Conservation (phyloP, 495 filamentous ascomycete genomes). For the Poronia punctata region DNA sequence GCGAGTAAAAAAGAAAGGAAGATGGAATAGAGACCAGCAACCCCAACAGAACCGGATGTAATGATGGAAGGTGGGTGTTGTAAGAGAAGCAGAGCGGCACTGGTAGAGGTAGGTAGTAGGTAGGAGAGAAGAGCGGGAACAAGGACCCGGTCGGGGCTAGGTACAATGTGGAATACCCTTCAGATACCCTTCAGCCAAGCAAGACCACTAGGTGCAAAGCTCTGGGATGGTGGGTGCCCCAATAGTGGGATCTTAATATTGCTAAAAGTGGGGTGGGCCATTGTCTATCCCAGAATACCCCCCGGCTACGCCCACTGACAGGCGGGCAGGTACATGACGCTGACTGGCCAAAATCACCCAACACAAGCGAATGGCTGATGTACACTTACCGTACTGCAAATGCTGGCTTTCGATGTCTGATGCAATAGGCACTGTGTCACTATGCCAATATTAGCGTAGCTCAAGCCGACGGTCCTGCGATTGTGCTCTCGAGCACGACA, state of each 20-base stretch:
- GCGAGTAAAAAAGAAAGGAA: slow-evolving; percentile 2
- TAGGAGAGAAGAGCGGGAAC: slow-evolving; percentile 20
- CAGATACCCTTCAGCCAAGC: slow-evolving; percentile 15
- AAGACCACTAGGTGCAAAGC: slow-evolving; percentile 7
- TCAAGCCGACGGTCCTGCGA: slow-evolving; percentile 5
- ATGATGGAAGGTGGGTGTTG: slow-evolving; percentile 7
- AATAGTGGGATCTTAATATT: slow-evolving; percentile 29
- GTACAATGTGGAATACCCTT: slow-evolving; percentile 4
- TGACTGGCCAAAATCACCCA: slow-evolving; percentile 9
- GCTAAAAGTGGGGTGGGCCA: slow-evolving; percentile 21
- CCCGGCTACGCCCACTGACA: slow-evolving; percentile 8
- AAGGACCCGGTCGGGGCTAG: slow-evolving; percentile 13
- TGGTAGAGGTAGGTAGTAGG: slow-evolving; percentile 13
- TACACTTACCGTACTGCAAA: slow-evolving; percentile 11
- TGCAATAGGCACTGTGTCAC: slow-evolving; percentile 8
- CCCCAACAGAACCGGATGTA: background rate
- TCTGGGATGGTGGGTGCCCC: slow-evolving; percentile 20
- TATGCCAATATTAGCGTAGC: slow-evolving; percentile 1
- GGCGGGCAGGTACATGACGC: slow-evolving; percentile 12
- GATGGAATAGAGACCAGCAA: background rate
- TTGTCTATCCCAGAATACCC: slow-evolving; percentile 15
- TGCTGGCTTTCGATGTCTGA: slow-evolving; percentile 5
- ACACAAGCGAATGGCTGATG: slow-evolving; percentile 9
- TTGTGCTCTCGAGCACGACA: slow-evolving; percentile 3
- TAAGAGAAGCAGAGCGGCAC: slow-evolving; percentile 9